phyloP scores from a whole-genome alignment of 208 protist genomes.

The Wallacemonas sp. region DNA sequence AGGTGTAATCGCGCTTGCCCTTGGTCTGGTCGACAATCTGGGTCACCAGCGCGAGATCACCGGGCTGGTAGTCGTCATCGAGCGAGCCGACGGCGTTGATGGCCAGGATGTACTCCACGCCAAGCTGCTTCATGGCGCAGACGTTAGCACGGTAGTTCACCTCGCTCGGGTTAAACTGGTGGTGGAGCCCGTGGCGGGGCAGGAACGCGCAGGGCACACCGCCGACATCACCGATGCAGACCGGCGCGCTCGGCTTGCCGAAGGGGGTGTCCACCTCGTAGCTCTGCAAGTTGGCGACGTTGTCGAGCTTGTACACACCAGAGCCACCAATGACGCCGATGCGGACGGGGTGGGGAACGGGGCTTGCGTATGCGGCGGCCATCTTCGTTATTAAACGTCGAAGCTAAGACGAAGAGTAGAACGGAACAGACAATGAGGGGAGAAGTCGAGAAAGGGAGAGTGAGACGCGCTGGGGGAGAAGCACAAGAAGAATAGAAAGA shows the following conservation, averaged over 20 bases:
- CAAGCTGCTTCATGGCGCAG: slow-evolving; percentile 87
- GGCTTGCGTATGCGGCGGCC: slow-evolving; percentile 39
- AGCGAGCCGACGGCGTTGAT: slow-evolving; percentile 91
- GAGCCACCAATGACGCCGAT: slow-evolving; percentile 89
- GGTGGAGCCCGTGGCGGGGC: slow-evolving; percentile 78
- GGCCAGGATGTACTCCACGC: slow-evolving; percentile 81
- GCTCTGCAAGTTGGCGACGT: slow-evolving; percentile 41
- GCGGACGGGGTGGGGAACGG: slow-evolving; percentile 46
- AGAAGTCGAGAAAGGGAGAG: too few species aligned
- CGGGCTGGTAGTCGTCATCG: slow-evolving; percentile 63
- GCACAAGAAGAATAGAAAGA: slow-evolving; percentile 14
- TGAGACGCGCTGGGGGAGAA: too few species aligned
- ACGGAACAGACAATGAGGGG: too few species aligned
- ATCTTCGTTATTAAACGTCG: slow-evolving; percentile 7
- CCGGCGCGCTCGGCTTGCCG: slow-evolving; percentile 60
- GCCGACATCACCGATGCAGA: slow-evolving; percentile 70
- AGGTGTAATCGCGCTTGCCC: slow-evolving; percentile 62
- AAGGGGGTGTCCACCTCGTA: slow-evolving; percentile 88
- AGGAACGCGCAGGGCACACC: slow-evolving; percentile 81
- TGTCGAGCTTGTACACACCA: slow-evolving; percentile 81
- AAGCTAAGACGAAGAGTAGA: too few species aligned
- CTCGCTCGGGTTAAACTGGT: slow-evolving; percentile 80
- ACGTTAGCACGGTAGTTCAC: slow-evolving; percentile 94
- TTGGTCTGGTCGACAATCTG: slow-evolving; percentile 90
- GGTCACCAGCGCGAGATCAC: slow-evolving; percentile 87